These are phyloP conservation scores for Pseudogymnoascus sp. DNA, from an alignment of 2,329 filamentous ascomycete species.

Conservation along the genomic window DNA sequence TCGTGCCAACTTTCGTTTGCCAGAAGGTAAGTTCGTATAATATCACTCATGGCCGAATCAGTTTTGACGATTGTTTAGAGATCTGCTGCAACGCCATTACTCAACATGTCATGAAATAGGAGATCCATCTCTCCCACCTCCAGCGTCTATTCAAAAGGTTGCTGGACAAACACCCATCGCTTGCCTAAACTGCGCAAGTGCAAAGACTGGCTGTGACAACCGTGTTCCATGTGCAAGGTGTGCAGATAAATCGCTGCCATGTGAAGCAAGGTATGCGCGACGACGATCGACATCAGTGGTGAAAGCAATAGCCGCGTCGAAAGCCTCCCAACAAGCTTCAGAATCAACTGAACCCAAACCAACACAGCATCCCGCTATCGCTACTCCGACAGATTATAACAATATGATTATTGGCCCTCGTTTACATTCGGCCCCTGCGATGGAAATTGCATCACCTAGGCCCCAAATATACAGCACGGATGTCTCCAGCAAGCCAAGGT, in stretches of 20 bases:
- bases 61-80: slow-evolving; percentile 24
- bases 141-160: slow-evolving; percentile 36
- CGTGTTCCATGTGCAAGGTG: slow-evolving; percentile 42
- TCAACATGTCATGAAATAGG: slow-evolving; percentile 43
- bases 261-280: slow-evolving; percentile 42
- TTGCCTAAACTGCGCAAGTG: slow-evolving; percentile 41
- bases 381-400: background rate
- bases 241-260: slow-evolving; percentile 39
- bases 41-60: background rate
- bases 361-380: background rate
- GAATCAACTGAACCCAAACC: background rate
- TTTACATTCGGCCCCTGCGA: background rate
- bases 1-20: slow-evolving; percentile 43
- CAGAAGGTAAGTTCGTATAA: slow-evolving; percentile 33
- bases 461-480: slow-evolving; percentile 30
- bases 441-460: slow-evolving; percentile 8
- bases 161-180: slow-evolving; percentile 38
- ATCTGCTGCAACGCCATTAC: slow-evolving; percentile 43
- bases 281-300: slow-evolving; percentile 38
- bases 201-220: slow-evolving; percentile 46
- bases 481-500: slow-evolving; percentile 30
- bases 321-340: background rate
- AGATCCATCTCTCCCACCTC: slow-evolving; percentile 38
- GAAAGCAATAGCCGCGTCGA: background rate
- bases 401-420: background rate